Evolutionary conservation across 495 filamentous ascomycete genomes (phyloP).

Genomic region (Usnea hakonensis): DNA sequence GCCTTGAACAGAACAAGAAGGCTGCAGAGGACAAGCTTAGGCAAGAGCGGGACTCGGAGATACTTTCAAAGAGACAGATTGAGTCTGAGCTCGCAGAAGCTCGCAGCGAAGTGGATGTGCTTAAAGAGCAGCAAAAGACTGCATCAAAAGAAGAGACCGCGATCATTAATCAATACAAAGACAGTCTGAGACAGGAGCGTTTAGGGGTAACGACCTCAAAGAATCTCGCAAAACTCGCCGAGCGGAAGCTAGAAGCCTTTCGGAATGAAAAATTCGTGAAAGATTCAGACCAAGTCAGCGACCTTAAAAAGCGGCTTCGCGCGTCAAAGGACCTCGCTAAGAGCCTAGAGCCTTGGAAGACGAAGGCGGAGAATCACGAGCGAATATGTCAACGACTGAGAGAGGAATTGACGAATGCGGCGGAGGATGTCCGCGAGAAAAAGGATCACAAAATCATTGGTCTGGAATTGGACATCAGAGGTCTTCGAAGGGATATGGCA

Average conservation of each 20-base stretch:
- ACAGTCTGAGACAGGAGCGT: too few species aligned
- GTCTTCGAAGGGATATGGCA: too few species aligned
- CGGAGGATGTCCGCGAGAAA: too few species aligned
- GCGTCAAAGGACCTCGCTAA: background rate
- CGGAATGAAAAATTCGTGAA: background rate
- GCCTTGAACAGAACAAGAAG: background rate
- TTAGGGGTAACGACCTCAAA: background rate
- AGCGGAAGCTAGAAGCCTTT: background rate
- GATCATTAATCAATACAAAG: background rate
- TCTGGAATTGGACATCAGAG: too few species aligned
- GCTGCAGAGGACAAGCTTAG: background rate
- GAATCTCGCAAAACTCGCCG: background rate
- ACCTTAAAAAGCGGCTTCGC: background rate
- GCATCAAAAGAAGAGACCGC: background rate
- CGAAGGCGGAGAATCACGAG: too few species aligned
- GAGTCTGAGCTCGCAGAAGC: background rate
- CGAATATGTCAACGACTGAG: too few species aligned
- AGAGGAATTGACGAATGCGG: too few species aligned
- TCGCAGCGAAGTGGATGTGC: background rate
- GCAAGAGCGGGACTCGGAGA: background rate
- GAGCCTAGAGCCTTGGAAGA: too few species aligned
- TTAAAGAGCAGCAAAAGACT: background rate
- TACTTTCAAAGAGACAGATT: background rate
- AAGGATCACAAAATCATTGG: too few species aligned
- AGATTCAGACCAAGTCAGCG: background rate